Evolutionary conservation across 805 yeast genomes (phyloP).

Genomic region (Candida patagonica): DNA sequence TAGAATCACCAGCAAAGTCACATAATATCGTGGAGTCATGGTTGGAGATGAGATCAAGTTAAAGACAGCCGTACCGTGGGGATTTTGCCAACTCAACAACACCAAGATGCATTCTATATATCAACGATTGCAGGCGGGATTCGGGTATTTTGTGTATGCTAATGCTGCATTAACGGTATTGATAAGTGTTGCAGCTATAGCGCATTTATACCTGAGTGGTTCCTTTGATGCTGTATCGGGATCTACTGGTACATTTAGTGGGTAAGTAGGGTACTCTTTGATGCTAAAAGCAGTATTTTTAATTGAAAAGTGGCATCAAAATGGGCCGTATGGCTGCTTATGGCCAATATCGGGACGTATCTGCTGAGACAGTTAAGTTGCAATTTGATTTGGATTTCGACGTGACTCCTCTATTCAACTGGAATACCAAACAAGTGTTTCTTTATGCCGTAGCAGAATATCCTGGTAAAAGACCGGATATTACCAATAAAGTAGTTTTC

Average conservation of each 20-base stretch:
- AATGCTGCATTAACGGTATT: conserved; percentile 22
- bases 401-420: conserved; percentile 72
- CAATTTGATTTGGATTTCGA: conserved; percentile 67
- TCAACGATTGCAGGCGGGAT: conserved; percentile 27
- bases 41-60: neutral
- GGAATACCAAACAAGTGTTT: conserved; percentile 97
- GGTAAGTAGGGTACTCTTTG: conserved; percentile 6
- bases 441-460: conserved; percentile 85
- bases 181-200: conserved; percentile 21
- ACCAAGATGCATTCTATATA: conserved; percentile 26
- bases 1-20: neutral
- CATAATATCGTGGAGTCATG: neutral
- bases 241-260: conserved; percentile 13
- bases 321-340: conserved; percentile 47
- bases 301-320: conserved; percentile 6
- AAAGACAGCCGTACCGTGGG: neutral
- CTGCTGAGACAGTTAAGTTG: conserved; percentile 68
- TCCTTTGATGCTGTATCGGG: conserved; percentile 17
- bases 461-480: conserved; percentile 34
- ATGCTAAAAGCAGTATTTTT: neutral
- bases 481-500: conserved; percentile 58
- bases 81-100: neutral
- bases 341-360: conserved; percentile 57
- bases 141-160: conserved; percentile 27
- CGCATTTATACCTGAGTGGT: conserved; percentile 21